Conservation (phyloP, 208 protist species). For the Perkinsela sp. region DNA sequence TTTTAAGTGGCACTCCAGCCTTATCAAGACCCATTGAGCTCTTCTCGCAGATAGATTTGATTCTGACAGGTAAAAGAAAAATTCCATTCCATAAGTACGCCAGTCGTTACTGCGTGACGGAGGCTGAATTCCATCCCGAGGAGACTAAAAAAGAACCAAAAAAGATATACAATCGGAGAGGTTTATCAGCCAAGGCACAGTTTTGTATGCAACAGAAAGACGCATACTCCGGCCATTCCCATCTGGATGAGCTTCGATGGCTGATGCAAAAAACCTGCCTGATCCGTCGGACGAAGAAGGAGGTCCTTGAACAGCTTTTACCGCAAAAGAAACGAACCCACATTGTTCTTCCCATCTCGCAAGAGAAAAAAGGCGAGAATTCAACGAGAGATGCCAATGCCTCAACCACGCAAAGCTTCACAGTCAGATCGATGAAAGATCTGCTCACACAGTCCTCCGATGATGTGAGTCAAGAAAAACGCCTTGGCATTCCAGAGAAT, state of each 20-base stretch:
- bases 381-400: slow-evolving; percentile 18
- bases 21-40: slow-evolving; percentile 76
- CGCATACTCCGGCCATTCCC: slow-evolving; percentile 18
- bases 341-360: slow-evolving; percentile 44
- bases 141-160: slow-evolving; percentile 1
- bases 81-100: slow-evolving; percentile 44
- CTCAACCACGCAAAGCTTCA: slow-evolving; percentile 5
- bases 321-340: slow-evolving; percentile 35
- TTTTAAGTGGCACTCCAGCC: slow-evolving; percentile 71
- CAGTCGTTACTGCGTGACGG: slow-evolving; percentile 68
- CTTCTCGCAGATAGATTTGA: slow-evolving; percentile 62
- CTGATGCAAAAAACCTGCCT: slow-evolving; percentile 47
- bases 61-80: slow-evolving; percentile 15
- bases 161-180: slow-evolving; percentile 3
- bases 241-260: slow-evolving; percentile 66
- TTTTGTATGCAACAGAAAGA: slow-evolving; percentile 1
- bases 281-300: slow-evolving; percentile 71
- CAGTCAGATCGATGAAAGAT: no score
- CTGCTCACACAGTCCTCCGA: neutral
- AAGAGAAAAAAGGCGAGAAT: slow-evolving; percentile 41
- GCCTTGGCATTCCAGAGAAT: neutral
- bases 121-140: slow-evolving; percentile 5
- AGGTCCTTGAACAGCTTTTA: slow-evolving; percentile 51
- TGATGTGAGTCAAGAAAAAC: neutral
- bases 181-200: neutral